phyloP scores from a whole-genome alignment of 768 basidiomycete genomes.

The Plicaturopsis crispa region DNA sequence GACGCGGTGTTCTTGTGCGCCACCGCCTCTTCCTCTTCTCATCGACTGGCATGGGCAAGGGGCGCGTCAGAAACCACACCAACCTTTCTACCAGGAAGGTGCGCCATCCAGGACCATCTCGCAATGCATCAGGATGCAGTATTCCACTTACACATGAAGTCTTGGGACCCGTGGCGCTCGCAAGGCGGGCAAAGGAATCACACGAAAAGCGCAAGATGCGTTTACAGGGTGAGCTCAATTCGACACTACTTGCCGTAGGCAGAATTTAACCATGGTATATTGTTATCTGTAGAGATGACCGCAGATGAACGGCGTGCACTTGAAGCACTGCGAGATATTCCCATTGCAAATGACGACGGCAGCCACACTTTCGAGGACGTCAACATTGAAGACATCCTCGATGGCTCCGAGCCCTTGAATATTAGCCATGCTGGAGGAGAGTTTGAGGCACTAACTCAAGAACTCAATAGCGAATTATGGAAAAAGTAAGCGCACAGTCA shows the following conservation, averaged over 20 bases:
- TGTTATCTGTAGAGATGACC: not conserved
- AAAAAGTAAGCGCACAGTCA: slow-evolving; percentile 1
- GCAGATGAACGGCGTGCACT: not conserved
- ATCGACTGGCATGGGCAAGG: not conserved
- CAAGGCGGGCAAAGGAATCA: not conserved
- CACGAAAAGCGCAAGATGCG: not conserved
- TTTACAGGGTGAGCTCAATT: not conserved
- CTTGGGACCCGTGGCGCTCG: not conserved
- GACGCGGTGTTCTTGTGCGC: not conserved
- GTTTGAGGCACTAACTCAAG: slow-evolving; percentile 2
- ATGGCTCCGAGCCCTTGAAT: not conserved
- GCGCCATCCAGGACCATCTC: not conserved
- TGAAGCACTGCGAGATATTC: not conserved
- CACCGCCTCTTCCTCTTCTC: not conserved
- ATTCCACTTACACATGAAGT: not conserved
- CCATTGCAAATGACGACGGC: not conserved
- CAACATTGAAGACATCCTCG: slow-evolving; percentile 1
- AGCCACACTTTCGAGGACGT: not conserved
- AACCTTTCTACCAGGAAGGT: not conserved
- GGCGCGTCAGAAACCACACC: not conserved
- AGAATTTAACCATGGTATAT: not conserved
- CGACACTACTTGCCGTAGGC: not conserved
- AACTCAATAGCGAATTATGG: slow-evolving; percentile 2
- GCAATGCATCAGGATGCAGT: not conserved
- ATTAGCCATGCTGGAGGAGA: slow-evolving; percentile 7